Evolutionary conservation across 2,329 filamentous ascomycete genomes (phyloP), one percentile per base, ranked within the genome.

Genomic region (Fusarium pseudoanthophilum): DNA sequence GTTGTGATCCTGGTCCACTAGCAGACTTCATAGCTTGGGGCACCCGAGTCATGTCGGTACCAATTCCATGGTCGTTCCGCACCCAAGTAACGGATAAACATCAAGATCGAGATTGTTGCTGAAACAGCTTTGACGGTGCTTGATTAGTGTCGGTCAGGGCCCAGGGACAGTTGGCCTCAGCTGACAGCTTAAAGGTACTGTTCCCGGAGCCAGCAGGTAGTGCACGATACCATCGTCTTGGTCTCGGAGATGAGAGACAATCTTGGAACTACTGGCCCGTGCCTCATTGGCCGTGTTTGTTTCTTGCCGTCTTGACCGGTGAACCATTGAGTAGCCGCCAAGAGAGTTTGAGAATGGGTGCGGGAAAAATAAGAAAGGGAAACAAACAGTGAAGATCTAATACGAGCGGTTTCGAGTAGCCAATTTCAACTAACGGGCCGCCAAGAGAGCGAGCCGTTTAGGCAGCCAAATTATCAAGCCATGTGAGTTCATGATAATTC

Each of bases 211-310:
- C 39, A 71, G 61, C 36, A 58, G 24, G 37, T 63, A 55, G 59
- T 51, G 42, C 56, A 56, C 51, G 28, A 58, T 49, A 51, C 43
- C 32, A 66, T 46, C 37, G 39, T 49, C 32, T 34, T 72, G 42
- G 37, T 40, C n/a, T 42, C 36, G 59, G 51, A 60, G 48, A 61
- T 52, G 60, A 64, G 43, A 74, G 53, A 59, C 67, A 58, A 32
- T 36, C 37, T 42, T 56, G 51, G 56, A 74, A 74, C 66, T 55
- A 42, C 43, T 74, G 71, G 67, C 45, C 71, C 63, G 71, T 74
- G 71, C 71, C 56, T 64, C 26, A 30, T 46, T 58, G 28, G 57
- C 10, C 15, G 30, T 55, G 46, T 45, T 58, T 53, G 21, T 42
- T 58, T 57, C n/a, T 42, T 60, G 49, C 46, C 56, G 45, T 39